Conservation (phyloP, 139 green algal species). For the Pedinophyceae sp. region DNA sequence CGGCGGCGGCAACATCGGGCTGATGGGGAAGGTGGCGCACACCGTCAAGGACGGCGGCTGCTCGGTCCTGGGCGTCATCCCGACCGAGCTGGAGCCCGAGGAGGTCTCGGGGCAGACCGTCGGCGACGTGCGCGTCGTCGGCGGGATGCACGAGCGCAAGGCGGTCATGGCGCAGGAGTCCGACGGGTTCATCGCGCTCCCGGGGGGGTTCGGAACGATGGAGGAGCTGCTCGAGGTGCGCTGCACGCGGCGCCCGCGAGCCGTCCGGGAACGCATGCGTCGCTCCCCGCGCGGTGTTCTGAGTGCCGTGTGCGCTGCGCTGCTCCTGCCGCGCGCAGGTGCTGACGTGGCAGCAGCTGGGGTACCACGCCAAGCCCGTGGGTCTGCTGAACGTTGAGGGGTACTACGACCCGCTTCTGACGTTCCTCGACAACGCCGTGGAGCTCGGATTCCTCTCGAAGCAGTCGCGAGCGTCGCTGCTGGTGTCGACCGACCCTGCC, state of each 20-base stretch:
- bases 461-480: not conserved
- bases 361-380: conserved; percentile 59
- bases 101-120: conserved; percentile 24
- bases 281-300: not conserved
- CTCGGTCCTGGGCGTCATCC: conserved; percentile 60
- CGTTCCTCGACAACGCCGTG: conserved; percentile 40
- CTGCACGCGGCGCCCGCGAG: conserved; percentile 1
- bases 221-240: conserved; percentile 74
- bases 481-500: not conserved
- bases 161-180: conserved; percentile 55
- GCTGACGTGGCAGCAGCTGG: conserved; percentile 61
- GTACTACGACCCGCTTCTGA: conserved; percentile 51
- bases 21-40: conserved; percentile 8
- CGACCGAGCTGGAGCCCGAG: conserved; percentile 3
- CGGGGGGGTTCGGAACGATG: conserved; percentile 61
- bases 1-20: conserved; percentile 7
- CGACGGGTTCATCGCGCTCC: conserved; percentile 69
- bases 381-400: conserved; percentile 46
- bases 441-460: conserved; percentile 16
- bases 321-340: conserved; percentile 17
- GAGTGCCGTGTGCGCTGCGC: not conserved
- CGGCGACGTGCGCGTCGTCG: conserved; percentile 33
- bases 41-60: conserved; percentile 5
- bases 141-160: conserved; percentile 69
- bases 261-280: not conserved